These are phyloP conservation scores for Chaetomiaceae sp. DNA, from an alignment of 2,329 filamentous ascomycete genomes.

Conservation along the genomic window DNA sequence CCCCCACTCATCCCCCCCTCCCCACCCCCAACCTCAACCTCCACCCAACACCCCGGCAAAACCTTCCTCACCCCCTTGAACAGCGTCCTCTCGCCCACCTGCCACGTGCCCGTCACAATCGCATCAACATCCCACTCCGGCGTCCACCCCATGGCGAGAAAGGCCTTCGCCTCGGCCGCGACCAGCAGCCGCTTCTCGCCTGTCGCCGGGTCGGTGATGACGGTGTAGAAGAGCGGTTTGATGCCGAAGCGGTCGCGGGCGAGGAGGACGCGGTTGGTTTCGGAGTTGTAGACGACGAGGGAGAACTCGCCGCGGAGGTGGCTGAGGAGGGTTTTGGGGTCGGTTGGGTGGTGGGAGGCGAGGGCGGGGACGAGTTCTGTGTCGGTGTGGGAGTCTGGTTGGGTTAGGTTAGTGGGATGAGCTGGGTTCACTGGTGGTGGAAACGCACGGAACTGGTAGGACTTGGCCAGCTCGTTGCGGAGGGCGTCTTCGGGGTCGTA, in stretches of 20 bases:
- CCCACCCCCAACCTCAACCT: constrained; percentile 29
- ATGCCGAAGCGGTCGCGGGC: constrained; percentile 53
- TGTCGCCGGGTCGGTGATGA: too few relatives aligned
- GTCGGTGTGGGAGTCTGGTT: constrained; percentile 43
- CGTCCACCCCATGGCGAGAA: constrained; percentile 46
- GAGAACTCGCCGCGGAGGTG: constrained; percentile 53
- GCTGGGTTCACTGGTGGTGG: too few relatives aligned
- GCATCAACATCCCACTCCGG: constrained; percentile 49
- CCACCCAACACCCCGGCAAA: constrained; percentile 42
- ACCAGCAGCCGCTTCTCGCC: constrained; percentile 38
- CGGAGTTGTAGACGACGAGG: constrained; percentile 49
- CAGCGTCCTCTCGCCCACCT: constrained; percentile 42
- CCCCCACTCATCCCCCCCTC: constrained; percentile 35
- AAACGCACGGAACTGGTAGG: too few relatives aligned
- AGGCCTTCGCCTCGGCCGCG: constrained; percentile 51
- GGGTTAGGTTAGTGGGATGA: too few relatives aligned
- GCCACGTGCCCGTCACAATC: constrained; percentile 41
- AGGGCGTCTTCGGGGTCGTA: constrained; percentile 47
- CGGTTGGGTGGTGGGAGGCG: too few relatives aligned
- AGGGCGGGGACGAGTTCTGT: constrained; percentile 51
- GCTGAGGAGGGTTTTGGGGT: constrained; percentile 32
- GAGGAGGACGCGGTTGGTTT: too few relatives aligned
- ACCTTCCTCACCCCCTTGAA: constrained; percentile 47
- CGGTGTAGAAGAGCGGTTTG: constrained; percentile 52
- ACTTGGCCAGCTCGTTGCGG: constrained; percentile 36